Evolutionary conservation across 176 grass and related monocot species (phyloP), one percentile per base, ranked within the genome.

Genomic region (Calamus simplicifolius): DNA sequence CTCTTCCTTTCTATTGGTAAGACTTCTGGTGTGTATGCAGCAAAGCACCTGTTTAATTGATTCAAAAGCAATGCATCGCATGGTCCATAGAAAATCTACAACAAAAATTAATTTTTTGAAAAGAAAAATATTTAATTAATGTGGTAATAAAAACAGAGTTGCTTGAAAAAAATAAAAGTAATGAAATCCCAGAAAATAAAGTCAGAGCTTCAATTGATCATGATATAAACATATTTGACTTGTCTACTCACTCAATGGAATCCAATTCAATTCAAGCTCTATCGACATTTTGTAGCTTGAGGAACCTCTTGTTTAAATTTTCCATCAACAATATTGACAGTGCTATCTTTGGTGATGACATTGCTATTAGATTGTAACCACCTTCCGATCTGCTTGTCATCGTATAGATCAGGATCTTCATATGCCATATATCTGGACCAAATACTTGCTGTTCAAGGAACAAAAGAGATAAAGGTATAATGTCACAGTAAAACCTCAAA

Each of bases 211-310:
- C 2, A 3, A 43, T 13, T 2, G 10, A 43, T 43, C 35, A 43
- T 13, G 35, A 43, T 43, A 43, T 7, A 43, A 2, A 52, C 21
- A 23, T 23, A 1, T 23, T 23, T 29, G 0, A 38, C 4, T 26
- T 50, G 61, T 48, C 62, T 73, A 84, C 57, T 84, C 31, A 72
- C 84, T 83, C 2, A 90, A 70, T 25, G 86, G 68, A 14, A 90
- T 79, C 90, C 85, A 89, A 51, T 95, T 64, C 71, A 95, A 18
- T 69, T 87, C 74, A 14, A 84, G 56, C 25, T 84, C 80, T 4
- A 90, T 43, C 86, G 0, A 82, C 81, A 54, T 77, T 81, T 49
- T 87, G 91, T 50, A 96, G 65, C 58, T 82, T 90, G 17, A 90
- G 59, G 3, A 66, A 60, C 48, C 25, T 73, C 61, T 55, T 90